Conservation (phyloP, 176 grass and related monocot genomes). For the Rhynchospora tenuis region DNA sequence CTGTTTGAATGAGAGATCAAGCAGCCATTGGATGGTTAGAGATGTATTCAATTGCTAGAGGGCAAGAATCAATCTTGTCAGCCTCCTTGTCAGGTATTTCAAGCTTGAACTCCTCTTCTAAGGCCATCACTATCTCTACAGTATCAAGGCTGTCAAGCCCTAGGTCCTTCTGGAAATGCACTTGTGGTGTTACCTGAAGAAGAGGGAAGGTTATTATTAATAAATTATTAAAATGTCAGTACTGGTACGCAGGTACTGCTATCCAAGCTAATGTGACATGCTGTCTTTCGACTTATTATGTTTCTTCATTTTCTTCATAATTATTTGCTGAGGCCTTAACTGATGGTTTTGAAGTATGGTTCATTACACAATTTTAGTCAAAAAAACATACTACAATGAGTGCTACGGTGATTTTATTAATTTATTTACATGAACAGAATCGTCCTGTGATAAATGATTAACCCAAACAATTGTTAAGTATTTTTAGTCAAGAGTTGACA, state of each 20-base stretch:
- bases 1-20: constrained; percentile 2
- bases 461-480: background rate
- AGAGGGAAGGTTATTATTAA: background rate
- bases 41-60: constrained; percentile 29
- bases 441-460: background rate
- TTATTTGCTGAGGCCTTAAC: background rate
- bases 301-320: background rate
- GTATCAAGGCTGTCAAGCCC: constrained; percentile 34
- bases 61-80: constrained; percentile 28
- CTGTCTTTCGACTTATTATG: background rate
- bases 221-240: background rate
- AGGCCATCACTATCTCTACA: constrained; percentile 29
- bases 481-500: background rate
- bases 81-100: constrained; percentile 35
- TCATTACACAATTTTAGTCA: too few relatives aligned
- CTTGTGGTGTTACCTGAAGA: constrained; percentile 29
- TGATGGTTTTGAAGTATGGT: too few relatives aligned
- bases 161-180: constrained; percentile 35
- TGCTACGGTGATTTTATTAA: background rate
- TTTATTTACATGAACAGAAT: background rate
- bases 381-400: background rate
- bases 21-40: constrained; percentile 26
- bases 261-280: background rate
- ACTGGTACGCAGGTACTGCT: background rate
- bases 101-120: constrained; percentile 34